These are phyloP conservation scores for Candida caryicola DNA, from an alignment of 805 yeast species.

Conservation along the genomic window DNA sequence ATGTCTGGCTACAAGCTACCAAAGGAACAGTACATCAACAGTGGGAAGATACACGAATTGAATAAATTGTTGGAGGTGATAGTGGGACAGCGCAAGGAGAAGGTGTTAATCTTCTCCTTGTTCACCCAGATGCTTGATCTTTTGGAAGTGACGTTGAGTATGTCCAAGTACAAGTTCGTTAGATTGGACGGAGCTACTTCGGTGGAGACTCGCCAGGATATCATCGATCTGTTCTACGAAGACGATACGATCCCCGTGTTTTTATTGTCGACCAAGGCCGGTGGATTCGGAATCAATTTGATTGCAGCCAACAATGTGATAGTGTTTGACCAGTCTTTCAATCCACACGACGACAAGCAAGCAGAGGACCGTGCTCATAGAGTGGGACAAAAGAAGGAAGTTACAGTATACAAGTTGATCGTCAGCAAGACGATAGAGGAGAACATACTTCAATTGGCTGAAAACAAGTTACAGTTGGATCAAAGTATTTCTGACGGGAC, in stretches of 20 bases:
- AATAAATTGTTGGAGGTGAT: conserved; percentile 55
- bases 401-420: conserved; percentile 72
- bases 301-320: conserved; percentile 93
- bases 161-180: conserved; percentile 64
- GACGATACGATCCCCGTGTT: conserved; percentile 82
- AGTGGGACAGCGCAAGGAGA: conserved; percentile 54
- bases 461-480: conserved; percentile 87
- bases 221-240: conserved; percentile 85
- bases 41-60: conserved; percentile 73
- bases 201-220: conserved; percentile 88
- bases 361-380: conserved; percentile 99
- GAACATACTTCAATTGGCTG: conserved; percentile 80
- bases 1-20: conserved; percentile 52
- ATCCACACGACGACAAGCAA: conserved; percentile 97
- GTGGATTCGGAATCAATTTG: conserved; percentile 96
- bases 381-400: conserved; percentile 89
- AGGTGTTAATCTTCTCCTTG: conserved; percentile 81
- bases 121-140: conserved; percentile 92
- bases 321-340: conserved; percentile 90
- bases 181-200: conserved; percentile 92
- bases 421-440: conserved; percentile 81
- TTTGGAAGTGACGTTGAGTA: conserved; percentile 68
- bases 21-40: conserved; percentile 52
- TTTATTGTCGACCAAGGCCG: conserved; percentile 90
- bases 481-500: conserved; percentile 48